Evolutionary conservation across 2,329 filamentous ascomycete genomes (phyloP).

Genomic region (Arthrobotrys iridis): DNA sequence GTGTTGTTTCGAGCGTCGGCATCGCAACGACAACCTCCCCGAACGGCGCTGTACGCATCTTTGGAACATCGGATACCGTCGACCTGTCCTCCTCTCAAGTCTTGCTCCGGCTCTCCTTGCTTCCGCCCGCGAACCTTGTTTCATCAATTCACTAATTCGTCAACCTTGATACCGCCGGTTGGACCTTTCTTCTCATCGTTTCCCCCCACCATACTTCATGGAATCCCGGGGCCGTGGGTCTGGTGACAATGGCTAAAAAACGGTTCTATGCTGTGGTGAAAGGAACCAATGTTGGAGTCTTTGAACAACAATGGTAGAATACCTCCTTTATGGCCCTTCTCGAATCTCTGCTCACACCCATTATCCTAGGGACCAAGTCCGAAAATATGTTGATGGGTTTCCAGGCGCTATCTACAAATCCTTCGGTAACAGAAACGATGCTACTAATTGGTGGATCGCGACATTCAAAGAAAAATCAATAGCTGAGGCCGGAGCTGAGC

Average conservation of each 20-base stretch:
- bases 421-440: constrained; percentile 45
- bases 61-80: no score
- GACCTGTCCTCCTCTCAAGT: no score
- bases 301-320: constrained; percentile 34
- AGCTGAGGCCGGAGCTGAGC: not conserved
- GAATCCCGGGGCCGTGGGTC: not conserved
- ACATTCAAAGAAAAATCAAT: constrained; percentile 1
- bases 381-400: constrained; percentile 52
- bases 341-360: not conserved
- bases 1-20: no score
- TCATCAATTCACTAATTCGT: not conserved
- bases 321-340: not conserved
- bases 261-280: constrained; percentile 36
- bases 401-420: constrained; percentile 51
- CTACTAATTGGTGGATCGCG: constrained; percentile 50
- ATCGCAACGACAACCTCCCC: no score
- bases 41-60: no score
- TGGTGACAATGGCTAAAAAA: constrained; percentile 27
- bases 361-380: constrained; percentile 24
- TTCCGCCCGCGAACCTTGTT: no score
- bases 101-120: no score
- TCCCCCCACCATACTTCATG: not conserved
- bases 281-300: constrained; percentile 26
- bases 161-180: not conserved
- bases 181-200: not conserved